Percentiles rank a stretch among this genome's conserved stretches.
phyloP scores from a whole-genome alignment of 2,329 filamentous ascomycete species.

The Pseudocercospora musae region DNA sequence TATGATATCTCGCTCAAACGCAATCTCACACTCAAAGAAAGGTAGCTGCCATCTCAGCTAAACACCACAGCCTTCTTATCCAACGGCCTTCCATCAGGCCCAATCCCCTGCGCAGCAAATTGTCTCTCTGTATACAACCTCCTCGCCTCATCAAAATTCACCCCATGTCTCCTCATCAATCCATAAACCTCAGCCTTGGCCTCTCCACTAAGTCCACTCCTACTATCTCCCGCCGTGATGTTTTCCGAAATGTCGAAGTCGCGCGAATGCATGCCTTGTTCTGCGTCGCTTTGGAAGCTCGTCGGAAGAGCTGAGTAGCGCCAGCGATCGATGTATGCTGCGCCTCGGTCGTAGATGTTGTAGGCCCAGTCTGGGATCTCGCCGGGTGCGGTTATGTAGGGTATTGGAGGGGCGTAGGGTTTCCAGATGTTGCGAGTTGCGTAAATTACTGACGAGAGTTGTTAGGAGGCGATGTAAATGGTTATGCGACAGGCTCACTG shows the following conservation, averaged over 20 bases:
- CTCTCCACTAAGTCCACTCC: constrained; percentile 74
- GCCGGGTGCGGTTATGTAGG: constrained; percentile 47
- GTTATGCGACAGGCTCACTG: constrained; percentile 44
- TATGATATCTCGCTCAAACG: not conserved
- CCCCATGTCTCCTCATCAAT: constrained; percentile 82
- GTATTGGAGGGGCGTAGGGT: constrained; percentile 60
- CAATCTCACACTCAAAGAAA: not conserved
- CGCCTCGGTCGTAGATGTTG: constrained; percentile 39
- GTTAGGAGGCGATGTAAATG: not conserved
- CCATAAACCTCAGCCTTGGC: constrained; percentile 78
- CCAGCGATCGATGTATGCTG: constrained; percentile 42
- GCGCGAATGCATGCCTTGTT: constrained; percentile 76
- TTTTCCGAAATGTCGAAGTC: constrained; percentile 83
- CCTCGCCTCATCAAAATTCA: constrained; percentile 88
- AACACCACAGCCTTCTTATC: constrained; percentile 98
- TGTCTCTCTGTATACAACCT: constrained; percentile 79
- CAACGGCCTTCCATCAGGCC: constrained; percentile 76
- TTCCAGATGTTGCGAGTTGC: constrained; percentile 77
- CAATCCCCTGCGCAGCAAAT: constrained; percentile 86
- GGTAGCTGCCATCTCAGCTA: constrained; percentile 48
- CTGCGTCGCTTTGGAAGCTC: constrained; percentile 75
- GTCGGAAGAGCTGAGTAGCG: constrained; percentile 75
- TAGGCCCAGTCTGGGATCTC: constrained; percentile 55
- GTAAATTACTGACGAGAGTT: constrained; percentile 60
- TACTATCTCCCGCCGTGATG: constrained; percentile 71